Evolutionary conservation across 257 asterid genomes (phyloP), one percentile per base, ranked within the genome.

Genomic region (Primulina tabacum): DNA sequence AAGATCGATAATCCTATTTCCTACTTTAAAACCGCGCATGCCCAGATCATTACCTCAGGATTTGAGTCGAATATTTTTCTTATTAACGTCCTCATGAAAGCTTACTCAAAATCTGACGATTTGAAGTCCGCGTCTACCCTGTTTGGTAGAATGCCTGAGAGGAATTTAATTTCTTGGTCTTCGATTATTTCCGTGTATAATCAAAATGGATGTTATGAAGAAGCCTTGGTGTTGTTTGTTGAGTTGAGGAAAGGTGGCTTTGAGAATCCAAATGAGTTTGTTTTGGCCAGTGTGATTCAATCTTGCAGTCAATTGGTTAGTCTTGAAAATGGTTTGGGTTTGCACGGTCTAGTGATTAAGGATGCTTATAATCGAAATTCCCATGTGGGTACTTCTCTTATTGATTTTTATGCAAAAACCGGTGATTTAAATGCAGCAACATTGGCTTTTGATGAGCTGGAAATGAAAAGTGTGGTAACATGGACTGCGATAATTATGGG

Each of bases 131-230:
- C 85, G 0, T 78, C 35, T 14, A 10, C 4, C 17, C 40, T 84
- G 84, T 84, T 82, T 28, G 87, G 59, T 7, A 71, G 34, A 82
- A 80, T 84, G 89, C 37, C 85, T 59, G 73, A 75, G 10, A 76
- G 82, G 65, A 83, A 77, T 64, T 75, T 80, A 62, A 78, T 82
- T 40, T 73, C 87, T 75, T 85, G 83, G 85, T 80, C 85, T 65
- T 76, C 89, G n/a, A 66, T 82, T 70, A 82, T 82, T 68, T 75
- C 85, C 26, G 75, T 65, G 33, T 79, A 68, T 55, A 34, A 59
- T 35, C 82, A 64, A 63, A 61, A 62, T 50, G 89, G 82, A 60
- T 30, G 18, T 63, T 2, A 69, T 16, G 75, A 68, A 11, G 85
- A 76, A 32, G 82, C 85, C 4, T 68, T 85, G 6, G 7, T 20